Base-by-base conservation (phyloP, 1,139 yeast genomes). In the Debaryomyces sp. region DNA sequence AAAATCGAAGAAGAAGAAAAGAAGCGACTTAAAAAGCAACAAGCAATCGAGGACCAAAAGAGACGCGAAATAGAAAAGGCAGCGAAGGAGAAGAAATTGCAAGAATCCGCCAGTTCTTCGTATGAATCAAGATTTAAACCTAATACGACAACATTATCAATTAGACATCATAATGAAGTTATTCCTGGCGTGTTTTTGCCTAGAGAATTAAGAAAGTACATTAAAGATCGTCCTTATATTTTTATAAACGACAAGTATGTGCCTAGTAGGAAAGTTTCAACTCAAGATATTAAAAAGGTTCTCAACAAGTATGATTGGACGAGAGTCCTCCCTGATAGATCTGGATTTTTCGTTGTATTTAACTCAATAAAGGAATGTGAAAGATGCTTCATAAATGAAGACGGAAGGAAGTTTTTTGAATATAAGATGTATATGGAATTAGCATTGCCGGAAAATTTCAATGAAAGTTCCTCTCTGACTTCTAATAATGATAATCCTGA, bases 261-360 rank as follows among this genome's bases (percentile, higher is more conserved):
- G 5, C 78, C 88, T 1, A 73, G 82, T 0, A 71, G 73, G 43
- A 70, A 73, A 48, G 74, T 84, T 1, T 70, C 78, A 10, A 71
- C 84, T 0, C 77, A 73, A 48, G 89, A 84, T 53, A 63, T 86
- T 43, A 81, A 84, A 56, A 72, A 77, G 30, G 68, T 71, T 8
- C 68, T 86, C 36, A 75, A 71, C 18, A 79, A 69, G 49, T 86
- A 87, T 57, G 81, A 78, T 48, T 86, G 91, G 85, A 78, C 83
- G 0, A 71, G 89, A 50, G 80, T 89, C 1, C 61, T 87, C 43
- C 75, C 82, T 4, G 92, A 87, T 54, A 68, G 71, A 33, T 64
- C 77, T 4, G 96, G 96, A 0, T 85, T 86, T 55, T 90, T 80
- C 59, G 73, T 89, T 40, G 84, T 88, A 1, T 90, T 90, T 65